These are phyloP conservation scores for Sextonia rubra DNA, from an alignment of 164 flowering plant genomes.

Conservation along the genomic window DNA sequence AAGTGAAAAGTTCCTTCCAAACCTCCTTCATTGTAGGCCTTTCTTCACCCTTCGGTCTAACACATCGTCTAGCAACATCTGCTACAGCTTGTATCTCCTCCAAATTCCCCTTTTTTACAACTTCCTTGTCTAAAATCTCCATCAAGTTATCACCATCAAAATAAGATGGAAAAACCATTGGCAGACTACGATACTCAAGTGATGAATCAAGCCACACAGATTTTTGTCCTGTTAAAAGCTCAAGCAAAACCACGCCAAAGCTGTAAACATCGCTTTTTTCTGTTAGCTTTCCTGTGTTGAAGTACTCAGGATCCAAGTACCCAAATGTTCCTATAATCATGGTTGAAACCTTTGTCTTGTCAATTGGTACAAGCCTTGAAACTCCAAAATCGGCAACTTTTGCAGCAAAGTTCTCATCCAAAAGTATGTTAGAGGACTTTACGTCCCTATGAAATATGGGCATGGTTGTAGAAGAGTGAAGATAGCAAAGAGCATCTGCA, in stretches of 20 bases:
- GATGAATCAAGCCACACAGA: constrained; percentile 8
- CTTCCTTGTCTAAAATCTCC: constrained; percentile 4
- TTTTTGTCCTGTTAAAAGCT: constrained; percentile 29
- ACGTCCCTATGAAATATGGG: constrained; percentile 46
- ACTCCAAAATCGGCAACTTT: constrained; percentile 48
- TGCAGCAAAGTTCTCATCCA: constrained; percentile 29
- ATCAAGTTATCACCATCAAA: constrained; percentile 6
- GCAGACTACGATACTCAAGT: constrained; percentile 13
- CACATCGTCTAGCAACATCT: constrained; percentile 9
- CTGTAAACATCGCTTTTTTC: constrained; percentile 46
- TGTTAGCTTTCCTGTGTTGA: constrained; percentile 28
- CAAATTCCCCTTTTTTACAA: neutral
- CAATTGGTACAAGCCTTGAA: constrained; percentile 33
- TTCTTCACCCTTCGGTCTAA: constrained; percentile 9
- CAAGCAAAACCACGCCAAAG: constrained; percentile 38
- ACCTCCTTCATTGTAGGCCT: constrained; percentile 22
- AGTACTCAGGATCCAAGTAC: constrained; percentile 43
- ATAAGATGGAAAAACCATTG: constrained; percentile 18
- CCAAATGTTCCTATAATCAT: constrained; percentile 42
- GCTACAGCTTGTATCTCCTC: constrained; percentile 8
- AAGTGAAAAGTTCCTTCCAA: constrained; percentile 3
- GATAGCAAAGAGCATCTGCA: constrained; percentile 36
- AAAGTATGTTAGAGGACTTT: constrained; percentile 36
- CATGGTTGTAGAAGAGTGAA: constrained; percentile 37
- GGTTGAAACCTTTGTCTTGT: constrained; percentile 29